Conservation (phyloP, 805 yeast genomes). For the Cyberlindnera subsufficiens region DNA sequence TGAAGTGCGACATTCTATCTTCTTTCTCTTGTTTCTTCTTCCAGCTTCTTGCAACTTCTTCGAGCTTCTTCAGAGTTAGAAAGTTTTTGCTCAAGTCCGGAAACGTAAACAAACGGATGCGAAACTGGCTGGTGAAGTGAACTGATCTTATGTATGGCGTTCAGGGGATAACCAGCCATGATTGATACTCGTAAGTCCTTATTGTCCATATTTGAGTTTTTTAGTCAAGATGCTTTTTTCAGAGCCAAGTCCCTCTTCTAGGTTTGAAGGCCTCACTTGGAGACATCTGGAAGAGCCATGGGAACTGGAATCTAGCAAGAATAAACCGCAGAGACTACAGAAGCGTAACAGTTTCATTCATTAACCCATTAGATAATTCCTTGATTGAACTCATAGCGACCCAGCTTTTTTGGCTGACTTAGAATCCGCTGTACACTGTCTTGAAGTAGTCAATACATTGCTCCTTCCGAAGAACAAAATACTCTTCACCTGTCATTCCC, state of each 20-base stretch:
- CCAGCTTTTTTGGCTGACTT: too few species aligned
- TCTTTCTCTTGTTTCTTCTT: neutral
- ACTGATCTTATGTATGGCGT: neutral
- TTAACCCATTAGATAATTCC: too few species aligned
- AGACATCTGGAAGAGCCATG: too few species aligned
- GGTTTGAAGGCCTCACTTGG: too few species aligned
- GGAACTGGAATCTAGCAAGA: too few species aligned
- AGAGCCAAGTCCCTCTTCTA: too few species aligned
- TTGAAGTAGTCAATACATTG: constrained; percentile 12
- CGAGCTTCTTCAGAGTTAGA: neutral
- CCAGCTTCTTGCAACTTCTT: neutral
- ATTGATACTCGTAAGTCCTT: neutral
- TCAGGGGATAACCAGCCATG: too few species aligned
- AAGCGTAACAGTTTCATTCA: too few species aligned
- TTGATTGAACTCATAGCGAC: too few species aligned
- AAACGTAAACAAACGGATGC: constrained; percentile 8
- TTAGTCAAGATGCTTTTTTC: neutral
- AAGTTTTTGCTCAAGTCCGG: neutral
- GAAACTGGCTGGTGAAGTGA: neutral
- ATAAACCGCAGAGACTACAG: too few species aligned
- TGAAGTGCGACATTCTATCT: constrained; percentile 20
- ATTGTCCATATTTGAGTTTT: too few species aligned
- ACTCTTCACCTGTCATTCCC: constrained; percentile 22
- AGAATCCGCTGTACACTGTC: too few species aligned
- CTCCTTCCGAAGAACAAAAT: constrained; percentile 11